phyloP scores from a whole-genome alignment of 768 basidiomycete species.

The Chiua virens region DNA sequence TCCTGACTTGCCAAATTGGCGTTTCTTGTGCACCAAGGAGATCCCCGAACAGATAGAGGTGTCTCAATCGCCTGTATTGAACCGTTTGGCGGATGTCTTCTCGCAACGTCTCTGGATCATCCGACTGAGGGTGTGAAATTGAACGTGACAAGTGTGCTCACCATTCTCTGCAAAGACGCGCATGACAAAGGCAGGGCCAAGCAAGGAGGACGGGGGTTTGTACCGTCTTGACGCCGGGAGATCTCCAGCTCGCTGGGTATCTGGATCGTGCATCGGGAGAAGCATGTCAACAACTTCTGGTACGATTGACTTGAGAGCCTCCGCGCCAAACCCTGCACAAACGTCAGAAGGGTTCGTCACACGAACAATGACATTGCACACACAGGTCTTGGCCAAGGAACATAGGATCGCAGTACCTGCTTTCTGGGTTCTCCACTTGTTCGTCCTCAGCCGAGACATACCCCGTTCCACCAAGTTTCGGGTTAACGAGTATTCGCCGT shows the following conservation, averaged over 20 bases:
- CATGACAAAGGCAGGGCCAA: constrained; percentile 16
- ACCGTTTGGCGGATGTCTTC: constrained; percentile 15
- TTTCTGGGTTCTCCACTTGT: constrained; percentile 13
- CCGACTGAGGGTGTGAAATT: background rate
- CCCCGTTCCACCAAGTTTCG: constrained; percentile 14
- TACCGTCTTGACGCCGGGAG: background rate
- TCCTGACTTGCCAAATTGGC: constrained; percentile 9
- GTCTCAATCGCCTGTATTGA: constrained; percentile 15
- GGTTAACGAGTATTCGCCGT: constrained; percentile 6
- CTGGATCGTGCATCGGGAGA: constrained; percentile 3
- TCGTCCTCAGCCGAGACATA: constrained; percentile 6
- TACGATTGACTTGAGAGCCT: constrained; percentile 6
- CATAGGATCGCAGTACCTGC: constrained; percentile 16
- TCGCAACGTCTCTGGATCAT: constrained; percentile 15
- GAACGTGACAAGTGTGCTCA: background rate
- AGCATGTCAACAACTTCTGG: constrained; percentile 13
- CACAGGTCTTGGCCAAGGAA: constrained; percentile 17
- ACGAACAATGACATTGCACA: background rate
- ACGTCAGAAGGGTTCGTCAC: background rate
- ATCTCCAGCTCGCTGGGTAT: background rate
- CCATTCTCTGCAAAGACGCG: constrained; percentile 13
- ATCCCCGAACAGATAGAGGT: constrained; percentile 15
- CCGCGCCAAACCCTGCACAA: constrained; percentile 10
- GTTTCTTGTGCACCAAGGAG: constrained; percentile 6
- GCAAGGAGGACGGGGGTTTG: constrained; percentile 7